Evolutionary conservation across 2,329 filamentous ascomycete species (phyloP), one percentile per base, ranked within the genome.

Genomic region (Aspergillus fumigatus): DNA sequence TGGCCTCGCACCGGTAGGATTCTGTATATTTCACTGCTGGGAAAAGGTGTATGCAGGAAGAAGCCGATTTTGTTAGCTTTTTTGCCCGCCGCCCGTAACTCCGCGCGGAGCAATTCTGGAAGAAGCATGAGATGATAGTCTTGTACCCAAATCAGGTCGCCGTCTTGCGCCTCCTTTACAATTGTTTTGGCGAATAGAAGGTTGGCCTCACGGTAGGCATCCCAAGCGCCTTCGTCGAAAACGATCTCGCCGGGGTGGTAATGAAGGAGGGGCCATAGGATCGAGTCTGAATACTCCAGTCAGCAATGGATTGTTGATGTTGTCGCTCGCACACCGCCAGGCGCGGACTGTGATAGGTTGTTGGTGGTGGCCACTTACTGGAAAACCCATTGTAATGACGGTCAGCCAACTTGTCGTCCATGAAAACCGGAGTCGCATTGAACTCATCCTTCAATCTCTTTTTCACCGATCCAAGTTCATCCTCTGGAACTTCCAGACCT

Each of bases 71-170:
- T 96, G 76, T 97, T 87, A 65, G 97, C 95, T 78, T 92, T 90
- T 78, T 88, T 91, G 59, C 81, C 82, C 61, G 50, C 14, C 4
- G 84, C 75, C 58, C 88, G 88, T 56, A 96, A 86, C 73, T 93
- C 89, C 68, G 96, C 89, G 60, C 94, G 90, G 57, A 99, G 83
- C 92, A 97, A 95, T 70, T 93, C 86, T 32, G 94, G 94, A 35
- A 99, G 83, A 21, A 99, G 86, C 92, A 97, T 97, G 60, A 97
- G 81, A 75, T 99, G 94, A 77, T 97, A 99, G 75, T 99, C 94
- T 74, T 99, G 94, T 5, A 99, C 90, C 94, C 94, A 99, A 67
- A 99, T 88, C 67, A 97, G 79, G 75, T 99, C 94, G 55, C 92
- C 92, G 72, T 97, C 93, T 73, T 92, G 84, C 10, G 97, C 90